Evolutionary conservation across 306 rosid species (phyloP).

Genomic region (Hylodesmum podocarpum): DNA sequence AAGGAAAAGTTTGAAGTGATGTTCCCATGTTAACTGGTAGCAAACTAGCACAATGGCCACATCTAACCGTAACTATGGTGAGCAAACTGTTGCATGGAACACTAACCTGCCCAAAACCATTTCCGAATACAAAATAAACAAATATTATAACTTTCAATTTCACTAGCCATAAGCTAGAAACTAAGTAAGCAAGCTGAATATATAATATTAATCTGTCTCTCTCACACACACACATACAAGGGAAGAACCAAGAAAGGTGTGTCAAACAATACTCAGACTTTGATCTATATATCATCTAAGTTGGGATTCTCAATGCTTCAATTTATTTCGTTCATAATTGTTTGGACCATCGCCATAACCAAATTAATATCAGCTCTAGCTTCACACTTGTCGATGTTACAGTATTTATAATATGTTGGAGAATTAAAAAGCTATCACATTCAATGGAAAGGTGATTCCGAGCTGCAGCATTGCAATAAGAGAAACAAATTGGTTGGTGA

Average conservation of each 20-base stretch:
- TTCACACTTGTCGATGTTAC: constrained; percentile 1
- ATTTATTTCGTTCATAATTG: neutral
- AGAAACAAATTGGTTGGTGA: constrained; percentile 2
- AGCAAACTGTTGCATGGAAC: constrained; percentile 85
- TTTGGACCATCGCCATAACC: neutral
- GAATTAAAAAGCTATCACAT: constrained; percentile 4
- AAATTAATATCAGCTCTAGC: neutral
- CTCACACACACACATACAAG: neutral
- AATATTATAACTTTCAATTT: constrained; percentile 12
- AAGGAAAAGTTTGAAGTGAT: constrained; percentile 65
- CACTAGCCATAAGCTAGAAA: neutral
- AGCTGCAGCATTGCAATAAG: neutral
- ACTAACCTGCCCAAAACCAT: constrained; percentile 66
- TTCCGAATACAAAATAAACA: constrained; percentile 9
- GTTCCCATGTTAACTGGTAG: constrained; percentile 81
- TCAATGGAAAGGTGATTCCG: constrained; percentile 6
- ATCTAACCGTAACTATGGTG: constrained; percentile 83
- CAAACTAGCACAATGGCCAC: constrained; percentile 94
- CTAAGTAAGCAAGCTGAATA: neutral
- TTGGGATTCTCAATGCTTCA: constrained; percentile 18
- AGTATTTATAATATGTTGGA: neutral
- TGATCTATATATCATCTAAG: neutral
- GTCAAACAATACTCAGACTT: neutral
- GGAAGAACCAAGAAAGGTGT: neutral
- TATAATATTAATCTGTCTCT: neutral